Evolutionary conservation across 441 rosid genomes (phyloP).

Genomic region (Breynia disticha): DNA sequence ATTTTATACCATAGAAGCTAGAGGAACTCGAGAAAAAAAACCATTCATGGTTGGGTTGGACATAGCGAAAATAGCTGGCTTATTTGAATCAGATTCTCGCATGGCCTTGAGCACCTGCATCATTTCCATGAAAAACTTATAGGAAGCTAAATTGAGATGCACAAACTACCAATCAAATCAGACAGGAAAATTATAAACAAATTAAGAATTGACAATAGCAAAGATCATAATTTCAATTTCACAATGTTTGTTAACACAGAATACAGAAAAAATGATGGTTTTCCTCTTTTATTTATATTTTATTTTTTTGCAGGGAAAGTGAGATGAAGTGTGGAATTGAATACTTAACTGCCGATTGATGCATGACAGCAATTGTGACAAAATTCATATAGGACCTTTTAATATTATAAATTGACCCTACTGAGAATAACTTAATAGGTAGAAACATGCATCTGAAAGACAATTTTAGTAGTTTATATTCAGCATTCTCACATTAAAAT

Average conservation of each 20-base stretch:
- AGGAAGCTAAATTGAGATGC: constrained; percentile 7
- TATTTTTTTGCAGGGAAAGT: too few relatives aligned
- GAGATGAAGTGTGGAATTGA: too few relatives aligned
- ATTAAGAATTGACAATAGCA: neutral
- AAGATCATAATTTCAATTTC: neutral
- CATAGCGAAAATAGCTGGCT: constrained; percentile 95
- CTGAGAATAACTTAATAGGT: too few relatives aligned
- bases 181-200: neutral
- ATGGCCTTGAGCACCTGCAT: constrained; percentile 89
- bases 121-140: constrained; percentile 13
- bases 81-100: constrained; percentile 72
- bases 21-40: constrained; percentile 21
- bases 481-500: neutral
- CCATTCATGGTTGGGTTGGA: constrained; percentile 98
- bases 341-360: too few relatives aligned
- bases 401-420: too few relatives aligned
- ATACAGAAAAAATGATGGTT: too few relatives aligned
- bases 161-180: constrained; percentile 3
- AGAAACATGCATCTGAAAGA: neutral
- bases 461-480: neutral
- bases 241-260: too few relatives aligned
- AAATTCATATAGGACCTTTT: too few relatives aligned
- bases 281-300: too few relatives aligned
- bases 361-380: too few relatives aligned
- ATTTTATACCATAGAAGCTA: constrained; percentile 8